These are phyloP conservation scores for Verticillium zaregamsianum DNA, from an alignment of 2,329 filamentous ascomycete species.

Conservation along the genomic window DNA sequence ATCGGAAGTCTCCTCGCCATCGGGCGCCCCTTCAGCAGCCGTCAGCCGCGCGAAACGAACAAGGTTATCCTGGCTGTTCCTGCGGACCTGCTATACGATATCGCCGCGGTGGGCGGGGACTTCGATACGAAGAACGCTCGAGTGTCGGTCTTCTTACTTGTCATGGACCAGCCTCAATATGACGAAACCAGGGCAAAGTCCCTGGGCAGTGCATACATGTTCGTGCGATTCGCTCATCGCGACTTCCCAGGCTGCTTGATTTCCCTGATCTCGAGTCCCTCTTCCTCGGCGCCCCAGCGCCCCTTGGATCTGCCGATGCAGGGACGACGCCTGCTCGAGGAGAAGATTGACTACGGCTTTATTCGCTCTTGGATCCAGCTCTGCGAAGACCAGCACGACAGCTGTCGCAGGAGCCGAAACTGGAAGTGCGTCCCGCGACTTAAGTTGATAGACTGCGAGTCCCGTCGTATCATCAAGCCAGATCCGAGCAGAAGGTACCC, in stretches of 20 bases:
- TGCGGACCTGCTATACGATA: neutral
- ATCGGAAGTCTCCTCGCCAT: neutral
- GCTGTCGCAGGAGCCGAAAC: neutral
- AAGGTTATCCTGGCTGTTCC: constrained; percentile 1
- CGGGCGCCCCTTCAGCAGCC: neutral
- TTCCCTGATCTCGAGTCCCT: neutral
- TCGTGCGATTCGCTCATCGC: neutral
- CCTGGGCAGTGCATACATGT: neutral
- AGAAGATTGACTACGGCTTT: neutral
- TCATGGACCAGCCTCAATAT: neutral
- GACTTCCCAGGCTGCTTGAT: neutral
- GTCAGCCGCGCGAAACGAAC: neutral
- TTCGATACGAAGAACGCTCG: neutral
- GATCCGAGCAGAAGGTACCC: neutral
- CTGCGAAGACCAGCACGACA: neutral
- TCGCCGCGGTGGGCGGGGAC: neutral
- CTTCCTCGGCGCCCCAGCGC: neutral
- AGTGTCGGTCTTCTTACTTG: neutral
- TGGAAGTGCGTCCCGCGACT: neutral
- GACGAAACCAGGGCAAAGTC: neutral
- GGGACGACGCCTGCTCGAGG: neutral
- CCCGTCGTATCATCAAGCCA: constrained; percentile 1
- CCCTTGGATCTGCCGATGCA: neutral
- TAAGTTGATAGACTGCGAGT: constrained; percentile 4
- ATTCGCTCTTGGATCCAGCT: constrained; percentile 1